Evolutionary conservation across 2,329 filamentous ascomycete species (phyloP).

Genomic region (Paecilomyces sp.): DNA sequence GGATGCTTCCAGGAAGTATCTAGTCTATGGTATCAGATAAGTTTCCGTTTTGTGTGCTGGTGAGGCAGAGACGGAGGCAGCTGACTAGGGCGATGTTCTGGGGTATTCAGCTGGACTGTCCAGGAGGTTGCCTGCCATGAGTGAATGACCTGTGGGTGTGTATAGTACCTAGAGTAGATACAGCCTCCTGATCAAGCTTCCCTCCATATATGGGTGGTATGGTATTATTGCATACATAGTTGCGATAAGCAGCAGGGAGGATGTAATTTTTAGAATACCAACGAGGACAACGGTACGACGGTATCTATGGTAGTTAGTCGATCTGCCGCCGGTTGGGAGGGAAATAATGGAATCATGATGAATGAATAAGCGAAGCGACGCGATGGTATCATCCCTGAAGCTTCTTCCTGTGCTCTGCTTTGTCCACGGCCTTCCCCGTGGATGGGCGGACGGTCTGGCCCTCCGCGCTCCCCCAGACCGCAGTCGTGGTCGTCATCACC

Average conservation of each 20-base stretch:
- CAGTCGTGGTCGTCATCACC: constrained; percentile 4
- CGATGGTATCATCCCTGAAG: background rate
- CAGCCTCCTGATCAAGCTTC: too few relatives aligned
- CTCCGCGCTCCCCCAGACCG: constrained; percentile 4
- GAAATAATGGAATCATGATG: background rate
- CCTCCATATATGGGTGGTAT: too few relatives aligned
- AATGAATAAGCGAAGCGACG: background rate
- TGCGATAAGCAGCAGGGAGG: too few relatives aligned
- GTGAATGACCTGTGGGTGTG: background rate
- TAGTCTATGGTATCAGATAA: background rate
- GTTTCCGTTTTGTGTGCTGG: too few relatives aligned
- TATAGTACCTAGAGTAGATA: too few relatives aligned
- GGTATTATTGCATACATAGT: too few relatives aligned
- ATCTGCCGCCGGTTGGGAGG: background rate
- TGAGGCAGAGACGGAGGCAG: background rate
- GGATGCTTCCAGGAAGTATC: background rate
- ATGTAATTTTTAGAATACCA: too few relatives aligned
- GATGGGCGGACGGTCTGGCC: background rate
- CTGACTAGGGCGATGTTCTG: background rate
- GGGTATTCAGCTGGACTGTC: background rate
- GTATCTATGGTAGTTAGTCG: background rate
- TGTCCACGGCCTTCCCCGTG: background rate
- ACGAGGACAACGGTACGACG: too few relatives aligned
- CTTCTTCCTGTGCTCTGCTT: background rate
- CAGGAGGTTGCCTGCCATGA: background rate